Percentiles rank a stretch among this genome's conserved stretches.
Conservation (phyloP, 805 yeast species). For the Cyberlindnera japonica region DNA sequence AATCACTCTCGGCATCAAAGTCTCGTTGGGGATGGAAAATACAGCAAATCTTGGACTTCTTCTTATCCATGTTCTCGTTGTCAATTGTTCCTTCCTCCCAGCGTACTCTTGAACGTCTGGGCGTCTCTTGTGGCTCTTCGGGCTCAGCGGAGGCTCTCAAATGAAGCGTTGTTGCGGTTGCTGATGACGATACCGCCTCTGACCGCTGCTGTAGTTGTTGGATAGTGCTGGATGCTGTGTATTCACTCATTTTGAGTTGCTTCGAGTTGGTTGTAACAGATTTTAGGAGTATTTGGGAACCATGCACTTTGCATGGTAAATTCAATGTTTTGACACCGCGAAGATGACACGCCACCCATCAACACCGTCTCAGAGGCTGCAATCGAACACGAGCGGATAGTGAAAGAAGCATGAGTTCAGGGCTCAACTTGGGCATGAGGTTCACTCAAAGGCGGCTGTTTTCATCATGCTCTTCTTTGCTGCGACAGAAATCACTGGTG, state of each 20-base stretch:
- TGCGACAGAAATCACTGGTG: slow-evolving; percentile 12
- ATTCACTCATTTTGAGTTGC: not conserved
- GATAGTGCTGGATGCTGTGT: not conserved
- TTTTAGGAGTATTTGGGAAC: no score
- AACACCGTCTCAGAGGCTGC: no score
- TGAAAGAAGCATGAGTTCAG: no score
- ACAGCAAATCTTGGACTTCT: slow-evolving; percentile 89
- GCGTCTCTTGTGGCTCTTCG: slow-evolving; percentile 7
- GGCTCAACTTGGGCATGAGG: no score
- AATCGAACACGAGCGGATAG: no score
- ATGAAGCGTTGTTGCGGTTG: slow-evolving; percentile 13
- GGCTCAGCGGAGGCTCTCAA: slow-evolving; percentile 23
- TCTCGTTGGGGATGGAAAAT: slow-evolving; percentile 75
- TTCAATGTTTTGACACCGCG: not conserved
- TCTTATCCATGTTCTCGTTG: slow-evolving; percentile 83
- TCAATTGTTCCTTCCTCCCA: slow-evolving; percentile 89
- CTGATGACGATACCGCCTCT: not conserved
- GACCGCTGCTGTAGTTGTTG: not conserved
- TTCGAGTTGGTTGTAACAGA: no score
- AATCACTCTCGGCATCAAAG: slow-evolving; percentile 45
- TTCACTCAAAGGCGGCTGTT: slow-evolving; percentile 3
- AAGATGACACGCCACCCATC: no score
- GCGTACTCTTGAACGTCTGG: slow-evolving; percentile 50
- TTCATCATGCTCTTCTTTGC: not conserved
- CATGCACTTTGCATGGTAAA: not conserved